Evolutionary conservation across 805 yeast genomes (phyloP).

Genomic region (Wickerhamiella shivajii): DNA sequence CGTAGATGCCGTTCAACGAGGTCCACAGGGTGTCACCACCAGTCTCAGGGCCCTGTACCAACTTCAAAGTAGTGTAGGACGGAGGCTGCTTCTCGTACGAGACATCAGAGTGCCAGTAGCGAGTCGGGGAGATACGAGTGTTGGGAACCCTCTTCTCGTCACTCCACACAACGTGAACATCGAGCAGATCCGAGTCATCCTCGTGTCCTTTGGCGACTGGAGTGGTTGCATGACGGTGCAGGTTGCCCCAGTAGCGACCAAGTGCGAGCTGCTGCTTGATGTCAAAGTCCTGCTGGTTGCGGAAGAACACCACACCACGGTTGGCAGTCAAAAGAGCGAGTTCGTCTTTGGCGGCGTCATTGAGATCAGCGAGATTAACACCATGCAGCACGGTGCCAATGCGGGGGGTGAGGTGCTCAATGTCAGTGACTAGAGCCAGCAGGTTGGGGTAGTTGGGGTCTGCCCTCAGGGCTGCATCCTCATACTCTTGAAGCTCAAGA

Average conservation of each 20-base stretch:
- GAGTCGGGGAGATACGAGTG: neutral
- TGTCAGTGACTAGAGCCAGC: constrained; percentile 19
- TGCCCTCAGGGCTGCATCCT: constrained; percentile 21
- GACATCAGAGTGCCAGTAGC: constrained; percentile 39
- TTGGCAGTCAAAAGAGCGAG: constrained; percentile 34
- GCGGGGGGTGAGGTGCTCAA: constrained; percentile 26
- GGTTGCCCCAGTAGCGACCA: constrained; percentile 17
- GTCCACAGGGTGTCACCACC: constrained; percentile 43
- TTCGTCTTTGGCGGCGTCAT: constrained; percentile 27
- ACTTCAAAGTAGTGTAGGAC: constrained; percentile 36
- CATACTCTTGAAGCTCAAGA: constrained; percentile 15
- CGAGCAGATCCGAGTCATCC: constrained; percentile 18
- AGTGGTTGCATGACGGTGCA: constrained; percentile 23
- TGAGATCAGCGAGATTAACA: constrained; percentile 19
- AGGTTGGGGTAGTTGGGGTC: constrained; percentile 21
- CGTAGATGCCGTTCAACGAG: constrained; percentile 39
- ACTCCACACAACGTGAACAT: constrained; percentile 15
- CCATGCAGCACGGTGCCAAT: constrained; percentile 10
- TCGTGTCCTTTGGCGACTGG: constrained; percentile 20
- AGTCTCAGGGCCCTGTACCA: constrained; percentile 32
- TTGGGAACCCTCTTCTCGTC: neutral
- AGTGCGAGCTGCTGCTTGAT: constrained; percentile 21
- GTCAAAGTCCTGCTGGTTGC: constrained; percentile 29
- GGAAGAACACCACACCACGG: constrained; percentile 37
- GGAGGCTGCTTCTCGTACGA: constrained; percentile 45